Evolutionary conservation across 148 eudicot species (phyloP), one percentile per base, ranked within the genome.

Genomic region (Limonium bicolor): DNA sequence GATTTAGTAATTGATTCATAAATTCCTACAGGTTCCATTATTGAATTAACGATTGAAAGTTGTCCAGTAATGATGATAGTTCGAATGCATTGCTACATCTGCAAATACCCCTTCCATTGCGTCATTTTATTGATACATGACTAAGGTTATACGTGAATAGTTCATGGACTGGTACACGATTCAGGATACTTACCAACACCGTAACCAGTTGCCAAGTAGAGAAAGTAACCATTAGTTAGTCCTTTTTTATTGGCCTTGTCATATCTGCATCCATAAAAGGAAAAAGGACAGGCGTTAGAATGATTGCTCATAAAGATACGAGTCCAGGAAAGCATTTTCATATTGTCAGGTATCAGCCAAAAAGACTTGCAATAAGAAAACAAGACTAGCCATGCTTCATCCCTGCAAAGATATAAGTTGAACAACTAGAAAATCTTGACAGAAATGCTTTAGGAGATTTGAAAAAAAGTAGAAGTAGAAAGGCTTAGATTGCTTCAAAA

Each of bases 181-280:
- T 41, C 7, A 24, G 27, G n/a, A 9, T 23, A 27, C 56, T 37
- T 36, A 52, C 56, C 56, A 9, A 15, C 7, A 28, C 19, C 37
- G 29, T 52, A 52, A 7, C 56, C 56, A 27, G 40, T 19, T n/a
- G 36, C 22, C 23, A 40, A 20, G 13, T 22, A 52, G 22, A 39
- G 8, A 20, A 52, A 52, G 19, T 52, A 52, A 17, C 56, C 56
- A n/a, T 39, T 19, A 8, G 19, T 6, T 20, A 52, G 20, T 19
- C 46, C 26, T 20, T 19, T 29, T 46, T 40, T 52, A 4, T 17
- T 52, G 13, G 46, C 26, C 13, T 26, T 27, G 35, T 52, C 56
- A 20, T 25, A 52, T 40, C 56, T 52, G 29, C n/a, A 51, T 8
- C 19, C 7, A 21, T 41, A n/a, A 23, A 43, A 43, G 29, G n/a